Evolutionary conservation across 2,329 filamentous ascomycete genomes (phyloP).

Genomic region (Nemania diffusa): DNA sequence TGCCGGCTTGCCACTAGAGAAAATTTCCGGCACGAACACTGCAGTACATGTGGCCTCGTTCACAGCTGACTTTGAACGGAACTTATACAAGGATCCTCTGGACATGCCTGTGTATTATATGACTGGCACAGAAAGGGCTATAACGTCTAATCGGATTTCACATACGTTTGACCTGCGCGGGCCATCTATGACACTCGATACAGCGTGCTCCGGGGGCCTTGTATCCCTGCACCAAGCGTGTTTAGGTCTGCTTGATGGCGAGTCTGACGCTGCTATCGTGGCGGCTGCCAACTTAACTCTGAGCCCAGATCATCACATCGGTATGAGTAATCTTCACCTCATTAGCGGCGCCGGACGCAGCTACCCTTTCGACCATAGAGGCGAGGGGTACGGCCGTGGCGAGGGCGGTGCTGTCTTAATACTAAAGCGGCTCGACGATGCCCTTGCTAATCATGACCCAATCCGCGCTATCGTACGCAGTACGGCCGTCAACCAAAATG

Average conservation of each 20-base stretch:
- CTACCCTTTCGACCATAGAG: conserved; percentile 52
- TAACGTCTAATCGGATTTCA: conserved; percentile 47
- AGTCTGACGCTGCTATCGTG: conserved; percentile 46
- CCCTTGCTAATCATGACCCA: conserved; percentile 49
- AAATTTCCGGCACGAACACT: conserved; percentile 16
- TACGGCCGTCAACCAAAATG: conserved; percentile 54
- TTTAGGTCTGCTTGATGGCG: conserved; percentile 42
- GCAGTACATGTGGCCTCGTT: conserved; percentile 29
- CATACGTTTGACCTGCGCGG: conserved; percentile 48
- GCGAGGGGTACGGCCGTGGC: conserved; percentile 61
- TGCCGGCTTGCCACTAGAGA: conserved; percentile 19
- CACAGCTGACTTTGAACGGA: conserved; percentile 29
- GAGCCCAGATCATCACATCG: conserved; percentile 40
- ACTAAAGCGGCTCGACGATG: conserved; percentile 53
- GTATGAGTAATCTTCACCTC: conserved; percentile 38
- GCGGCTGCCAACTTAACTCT: conserved; percentile 44
- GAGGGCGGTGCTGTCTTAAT: conserved; percentile 53
- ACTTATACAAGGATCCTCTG: conserved; percentile 39
- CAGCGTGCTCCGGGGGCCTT: conserved; percentile 50
- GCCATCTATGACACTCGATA: conserved; percentile 48
- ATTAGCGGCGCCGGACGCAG: conserved; percentile 45
- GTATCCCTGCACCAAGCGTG: conserved; percentile 29
- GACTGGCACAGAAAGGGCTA: conserved; percentile 45
- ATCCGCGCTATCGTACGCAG: conserved; percentile 47
- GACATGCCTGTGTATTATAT: conserved; percentile 49